A percentile compares a stretch with the other conserved stretches of the same genome.
These are phyloP conservation scores for Ramularia endophylla DNA, from an alignment of 2,329 filamentous ascomycete genomes.

Conservation along the genomic window DNA sequence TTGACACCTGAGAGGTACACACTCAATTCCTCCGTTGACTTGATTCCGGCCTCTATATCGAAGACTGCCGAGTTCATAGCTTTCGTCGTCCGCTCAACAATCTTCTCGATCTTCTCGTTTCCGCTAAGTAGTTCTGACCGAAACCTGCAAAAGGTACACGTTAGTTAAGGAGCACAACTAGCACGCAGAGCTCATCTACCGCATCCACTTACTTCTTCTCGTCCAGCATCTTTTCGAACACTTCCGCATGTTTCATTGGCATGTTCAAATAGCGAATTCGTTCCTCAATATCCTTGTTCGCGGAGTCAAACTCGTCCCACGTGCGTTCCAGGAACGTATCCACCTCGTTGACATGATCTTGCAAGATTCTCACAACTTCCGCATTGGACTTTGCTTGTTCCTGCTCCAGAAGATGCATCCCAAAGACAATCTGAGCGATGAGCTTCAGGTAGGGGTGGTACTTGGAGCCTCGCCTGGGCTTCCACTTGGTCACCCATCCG, in stretches of 20 bases:
- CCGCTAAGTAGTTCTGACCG: conserved; percentile 75
- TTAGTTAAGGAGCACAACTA: no score
- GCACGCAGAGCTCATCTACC: no score
- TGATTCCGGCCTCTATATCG: conserved; percentile 72
- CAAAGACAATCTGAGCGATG: conserved; percentile 87
- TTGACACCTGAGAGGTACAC: conserved; percentile 63
- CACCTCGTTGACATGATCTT: conserved; percentile 88
- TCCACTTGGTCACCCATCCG: conserved; percentile 69
- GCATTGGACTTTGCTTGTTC: conserved; percentile 81
- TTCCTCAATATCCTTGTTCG: conserved; percentile 70
- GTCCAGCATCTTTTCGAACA: conserved; percentile 83
- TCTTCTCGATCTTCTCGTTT: conserved; percentile 87
- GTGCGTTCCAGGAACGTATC: conserved; percentile 85
- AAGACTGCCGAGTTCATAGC: conserved; percentile 71
- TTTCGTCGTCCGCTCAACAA: conserved; percentile 70
- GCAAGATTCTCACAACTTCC: conserved; percentile 82
- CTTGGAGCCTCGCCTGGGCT: conserved; percentile 65
- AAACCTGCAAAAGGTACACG: conserved; percentile 50
- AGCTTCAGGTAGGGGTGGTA: conserved; percentile 88
- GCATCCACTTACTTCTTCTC: conserved; percentile 51
- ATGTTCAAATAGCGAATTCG: conserved; percentile 74
- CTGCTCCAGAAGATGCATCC: conserved; percentile 79
- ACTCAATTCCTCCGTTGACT: conserved; percentile 69
- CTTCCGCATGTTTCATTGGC: conserved; percentile 72
- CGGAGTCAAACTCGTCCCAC: conserved; percentile 75